Conservation (phyloP, 768 basidiomycete genomes). For the Trametes maxima region DNA sequence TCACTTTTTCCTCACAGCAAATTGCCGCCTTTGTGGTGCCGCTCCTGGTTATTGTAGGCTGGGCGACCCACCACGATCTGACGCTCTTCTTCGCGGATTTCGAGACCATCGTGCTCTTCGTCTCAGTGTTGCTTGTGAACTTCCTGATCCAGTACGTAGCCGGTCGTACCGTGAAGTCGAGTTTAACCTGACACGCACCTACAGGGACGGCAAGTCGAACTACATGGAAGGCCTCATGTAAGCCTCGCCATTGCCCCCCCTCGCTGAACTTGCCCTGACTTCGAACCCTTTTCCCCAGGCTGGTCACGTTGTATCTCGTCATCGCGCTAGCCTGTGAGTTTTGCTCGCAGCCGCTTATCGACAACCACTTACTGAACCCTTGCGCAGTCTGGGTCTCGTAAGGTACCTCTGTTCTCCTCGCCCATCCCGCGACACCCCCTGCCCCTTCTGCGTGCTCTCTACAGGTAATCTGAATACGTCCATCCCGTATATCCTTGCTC, state of each 20-base stretch:
- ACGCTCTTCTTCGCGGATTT: slow-evolving; percentile 87
- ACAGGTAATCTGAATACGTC: neutral
- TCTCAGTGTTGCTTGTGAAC: slow-evolving; percentile 87
- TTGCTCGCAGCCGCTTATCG: neutral
- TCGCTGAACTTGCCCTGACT: neutral
- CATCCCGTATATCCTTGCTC: slow-evolving; percentile 2
- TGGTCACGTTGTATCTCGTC: slow-evolving; percentile 72
- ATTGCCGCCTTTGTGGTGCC: slow-evolving; percentile 87
- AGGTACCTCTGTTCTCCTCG: slow-evolving; percentile 3
- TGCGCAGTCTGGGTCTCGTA: slow-evolving; percentile 49
- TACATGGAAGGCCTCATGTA: slow-evolving; percentile 91
- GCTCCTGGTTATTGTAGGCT: slow-evolving; percentile 84
- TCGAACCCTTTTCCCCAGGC: slow-evolving; percentile 17
- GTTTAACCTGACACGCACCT: neutral
- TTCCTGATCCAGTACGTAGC: slow-evolving; percentile 46
- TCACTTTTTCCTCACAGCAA: slow-evolving; percentile 51
- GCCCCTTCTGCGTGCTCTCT: neutral
- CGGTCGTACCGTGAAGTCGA: neutral
- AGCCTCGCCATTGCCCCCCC: slow-evolving; percentile 31
- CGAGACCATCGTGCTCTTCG: slow-evolving; percentile 86
- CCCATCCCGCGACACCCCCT: slow-evolving; percentile 9
- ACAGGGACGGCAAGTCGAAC: slow-evolving; percentile 81
- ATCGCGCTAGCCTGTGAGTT: slow-evolving; percentile 77
- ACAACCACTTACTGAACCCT: slow-evolving; percentile 7
- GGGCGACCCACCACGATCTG: slow-evolving; percentile 73